A percentile compares a stretch with the other conserved stretches of the same genome.
Conservation (phyloP, 805 yeast species). For the Priceomyces melissophilus region DNA sequence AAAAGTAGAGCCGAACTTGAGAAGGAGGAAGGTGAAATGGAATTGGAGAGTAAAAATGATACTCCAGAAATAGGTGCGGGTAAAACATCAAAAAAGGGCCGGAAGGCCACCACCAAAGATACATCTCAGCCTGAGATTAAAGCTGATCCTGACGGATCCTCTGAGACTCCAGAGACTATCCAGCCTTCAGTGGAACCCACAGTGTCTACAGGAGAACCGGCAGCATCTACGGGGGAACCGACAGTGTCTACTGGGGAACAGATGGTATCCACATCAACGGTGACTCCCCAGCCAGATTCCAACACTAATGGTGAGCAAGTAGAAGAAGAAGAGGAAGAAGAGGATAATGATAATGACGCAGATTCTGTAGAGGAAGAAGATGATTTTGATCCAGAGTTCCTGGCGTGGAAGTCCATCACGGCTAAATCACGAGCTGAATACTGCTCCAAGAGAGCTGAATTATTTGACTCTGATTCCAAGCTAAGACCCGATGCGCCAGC, state of each 20-base stretch:
- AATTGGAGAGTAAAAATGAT: slow-evolving; percentile 16
- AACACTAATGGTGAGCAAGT: slow-evolving; percentile 15
- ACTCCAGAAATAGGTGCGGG: slow-evolving; percentile 29
- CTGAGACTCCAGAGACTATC: slow-evolving; percentile 15
- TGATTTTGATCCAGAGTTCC: slow-evolving; percentile 71
- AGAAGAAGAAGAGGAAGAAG: slow-evolving; percentile 40
- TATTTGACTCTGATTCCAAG: slow-evolving; percentile 56
- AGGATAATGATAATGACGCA: slow-evolving; percentile 39
- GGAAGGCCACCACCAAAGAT: slow-evolving; percentile 32
- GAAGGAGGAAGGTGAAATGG: slow-evolving; percentile 48
- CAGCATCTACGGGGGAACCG: slow-evolving; percentile 3
- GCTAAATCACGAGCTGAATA: slow-evolving; percentile 76
- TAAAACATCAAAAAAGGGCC: slow-evolving; percentile 38
- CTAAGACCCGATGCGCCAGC: slow-evolving; percentile 71
- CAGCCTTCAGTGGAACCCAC: slow-evolving; percentile 4
- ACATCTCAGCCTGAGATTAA: slow-evolving; percentile 24
- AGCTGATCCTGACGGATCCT: slow-evolving; percentile 20
- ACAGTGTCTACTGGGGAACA: too few relatives aligned
- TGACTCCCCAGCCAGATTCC: slow-evolving; percentile 12
- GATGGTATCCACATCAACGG: not conserved
- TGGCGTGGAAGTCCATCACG: slow-evolving; percentile 81
- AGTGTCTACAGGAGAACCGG: slow-evolving; percentile 13
- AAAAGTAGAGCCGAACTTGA: slow-evolving; percentile 72
- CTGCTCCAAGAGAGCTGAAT: slow-evolving; percentile 61
- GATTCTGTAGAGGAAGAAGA: slow-evolving; percentile 52